These are phyloP conservation scores for Adiantum capillusveneris DNA, from an alignment of 75 land plant genomes.

Conservation along the genomic window DNA sequence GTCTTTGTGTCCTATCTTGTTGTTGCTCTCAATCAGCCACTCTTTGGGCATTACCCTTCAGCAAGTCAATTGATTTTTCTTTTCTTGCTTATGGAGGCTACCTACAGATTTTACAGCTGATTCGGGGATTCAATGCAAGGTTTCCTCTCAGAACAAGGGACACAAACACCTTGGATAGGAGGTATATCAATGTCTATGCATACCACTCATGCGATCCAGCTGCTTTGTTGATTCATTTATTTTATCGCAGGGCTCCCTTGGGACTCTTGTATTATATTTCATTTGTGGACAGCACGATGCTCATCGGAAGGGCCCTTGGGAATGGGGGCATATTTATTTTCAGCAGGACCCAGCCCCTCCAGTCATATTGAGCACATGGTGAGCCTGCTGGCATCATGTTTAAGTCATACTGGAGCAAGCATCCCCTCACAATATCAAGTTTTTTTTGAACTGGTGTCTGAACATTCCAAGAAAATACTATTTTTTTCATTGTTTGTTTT, in stretches of 20 bases:
- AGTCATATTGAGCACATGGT: neutral
- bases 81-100: too few species aligned
- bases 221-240: too few species aligned
- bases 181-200: neutral
- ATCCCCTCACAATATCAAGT: too few species aligned
- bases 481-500: too few species aligned
- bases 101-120: conserved; percentile 77
- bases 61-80: too few species aligned
- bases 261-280: conserved; percentile 89
- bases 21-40: neutral
- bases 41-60: too few species aligned
- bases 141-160: conserved; percentile 42
- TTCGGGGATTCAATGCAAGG: conserved; percentile 50
- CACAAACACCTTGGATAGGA: conserved; percentile 8
- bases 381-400: too few species aligned
- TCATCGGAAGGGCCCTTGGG: conserved; percentile 82
- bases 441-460: too few species aligned
- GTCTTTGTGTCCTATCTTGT: neutral
- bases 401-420: too few species aligned
- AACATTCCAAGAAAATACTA: too few species aligned
- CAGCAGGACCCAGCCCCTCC: conserved; percentile 64
- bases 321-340: conserved; percentile 87
- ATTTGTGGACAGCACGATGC: conserved; percentile 75
- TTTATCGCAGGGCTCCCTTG: conserved; percentile 41
- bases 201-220: too few species aligned